phyloP scores from a whole-genome alignment of 2,329 filamentous ascomycete species.

The Cladophialophora psammophila region DNA sequence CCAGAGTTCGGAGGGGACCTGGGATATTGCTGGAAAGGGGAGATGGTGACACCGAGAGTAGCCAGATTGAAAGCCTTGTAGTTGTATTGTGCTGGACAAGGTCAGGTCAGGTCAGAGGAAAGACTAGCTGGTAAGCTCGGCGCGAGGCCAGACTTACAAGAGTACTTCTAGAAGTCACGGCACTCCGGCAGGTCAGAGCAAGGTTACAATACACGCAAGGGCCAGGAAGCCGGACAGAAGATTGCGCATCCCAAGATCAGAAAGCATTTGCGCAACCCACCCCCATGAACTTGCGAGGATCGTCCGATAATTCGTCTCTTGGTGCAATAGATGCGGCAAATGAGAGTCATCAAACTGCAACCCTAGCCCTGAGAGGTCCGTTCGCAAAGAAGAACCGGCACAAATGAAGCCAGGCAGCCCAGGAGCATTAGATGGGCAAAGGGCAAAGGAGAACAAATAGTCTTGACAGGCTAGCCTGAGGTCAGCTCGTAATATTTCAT shows the following conservation, averaged over 20 bases:
- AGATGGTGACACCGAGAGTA: constrained; percentile 32
- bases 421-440: constrained; percentile 26
- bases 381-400: constrained; percentile 28
- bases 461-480: constrained; percentile 32
- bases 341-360: constrained; percentile 35
- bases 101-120: constrained; percentile 31
- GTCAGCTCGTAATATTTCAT: constrained; percentile 38
- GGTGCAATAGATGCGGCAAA: constrained; percentile 35
- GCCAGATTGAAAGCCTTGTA: constrained; percentile 32
- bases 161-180: constrained; percentile 30
- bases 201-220: constrained; percentile 28
- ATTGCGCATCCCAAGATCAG: constrained; percentile 37
- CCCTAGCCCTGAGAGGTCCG: constrained; percentile 35
- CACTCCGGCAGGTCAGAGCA: constrained; percentile 28
- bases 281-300: constrained; percentile 29
- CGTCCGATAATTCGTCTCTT: constrained; percentile 35
- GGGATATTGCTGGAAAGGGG: constrained; percentile 34
- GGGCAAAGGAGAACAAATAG: constrained; percentile 30
- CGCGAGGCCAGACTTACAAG: constrained; percentile 29
- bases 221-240: constrained; percentile 31
- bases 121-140: constrained; percentile 12
- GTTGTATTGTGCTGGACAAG: constrained; percentile 14
- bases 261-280: constrained; percentile 35
- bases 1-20: constrained; percentile 28
- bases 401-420: constrained; percentile 33